Percentiles rank a stretch among this genome's conserved stretches.
Conservation (phyloP, 139 green algal species). For the Tetratostichococcus sp. region DNA sequence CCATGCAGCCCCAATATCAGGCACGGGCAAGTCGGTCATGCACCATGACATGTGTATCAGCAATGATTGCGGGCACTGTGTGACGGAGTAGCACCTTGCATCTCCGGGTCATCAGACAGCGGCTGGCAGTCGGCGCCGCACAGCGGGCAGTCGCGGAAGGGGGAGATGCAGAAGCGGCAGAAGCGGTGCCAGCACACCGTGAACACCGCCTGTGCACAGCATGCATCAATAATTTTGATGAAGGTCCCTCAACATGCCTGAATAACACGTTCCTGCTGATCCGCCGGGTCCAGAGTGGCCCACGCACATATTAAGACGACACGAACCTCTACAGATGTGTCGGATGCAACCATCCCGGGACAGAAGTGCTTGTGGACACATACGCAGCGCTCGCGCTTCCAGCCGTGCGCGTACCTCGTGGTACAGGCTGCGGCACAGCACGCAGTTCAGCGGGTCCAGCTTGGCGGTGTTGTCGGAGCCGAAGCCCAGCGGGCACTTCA, state of each 20-base stretch:
- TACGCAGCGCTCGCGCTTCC: no score
- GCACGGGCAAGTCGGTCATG: no score
- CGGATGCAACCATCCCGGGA: no score
- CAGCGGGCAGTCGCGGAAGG: slow-evolving; percentile 39
- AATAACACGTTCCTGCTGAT: no score
- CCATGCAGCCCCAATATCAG: neutral
- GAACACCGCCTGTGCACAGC: neutral
- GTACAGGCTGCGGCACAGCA: slow-evolving; percentile 33
- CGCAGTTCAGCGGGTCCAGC: slow-evolving; percentile 30
- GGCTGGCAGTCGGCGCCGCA: slow-evolving; percentile 42
- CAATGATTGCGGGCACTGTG: no score
- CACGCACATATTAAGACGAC: no score
- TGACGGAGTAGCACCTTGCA: slow-evolving; percentile 24
- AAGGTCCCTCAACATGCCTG: no score
- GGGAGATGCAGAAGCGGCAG: slow-evolving; percentile 31
- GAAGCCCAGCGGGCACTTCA: slow-evolving; percentile 30
- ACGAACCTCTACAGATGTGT: no score
- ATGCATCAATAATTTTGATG: no score
- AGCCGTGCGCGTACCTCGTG: slow-evolving; percentile 14
- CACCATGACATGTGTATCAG: neutral
- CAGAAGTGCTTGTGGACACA: no score
- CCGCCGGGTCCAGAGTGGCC: no score
- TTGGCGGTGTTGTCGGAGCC: slow-evolving; percentile 9
- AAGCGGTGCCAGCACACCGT: slow-evolving; percentile 29
- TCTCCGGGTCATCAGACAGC: slow-evolving; percentile 22